phyloP scores from a whole-genome alignment of 805 yeast genomes.

The Kluyveromyces starmeri region DNA sequence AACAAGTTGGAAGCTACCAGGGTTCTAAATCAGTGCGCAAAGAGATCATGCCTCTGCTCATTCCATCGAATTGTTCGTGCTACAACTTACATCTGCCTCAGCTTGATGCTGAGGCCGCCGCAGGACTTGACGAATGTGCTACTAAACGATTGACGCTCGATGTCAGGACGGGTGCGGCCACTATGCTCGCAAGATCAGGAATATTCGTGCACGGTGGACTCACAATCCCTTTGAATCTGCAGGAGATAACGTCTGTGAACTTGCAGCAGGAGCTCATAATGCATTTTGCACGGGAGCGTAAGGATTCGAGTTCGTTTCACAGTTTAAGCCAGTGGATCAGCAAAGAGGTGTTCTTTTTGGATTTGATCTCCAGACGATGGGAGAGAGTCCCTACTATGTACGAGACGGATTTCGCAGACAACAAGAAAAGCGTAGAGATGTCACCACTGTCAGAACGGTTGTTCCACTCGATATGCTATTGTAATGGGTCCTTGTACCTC shows the following conservation, averaged over 20 bases:
- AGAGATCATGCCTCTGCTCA: constrained; percentile 50
- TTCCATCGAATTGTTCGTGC: constrained; percentile 57
- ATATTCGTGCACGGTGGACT: constrained; percentile 64
- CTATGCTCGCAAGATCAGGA: constrained; percentile 47
- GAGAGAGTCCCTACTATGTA: constrained; percentile 29
- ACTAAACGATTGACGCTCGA: constrained; percentile 49
- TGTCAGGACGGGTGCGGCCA: constrained; percentile 61
- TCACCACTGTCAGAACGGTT: constrained; percentile 32
- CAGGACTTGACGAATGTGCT: constrained; percentile 26
- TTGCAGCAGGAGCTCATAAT: constrained; percentile 33
- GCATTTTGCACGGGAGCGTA: constrained; percentile 21
- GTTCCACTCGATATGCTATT: constrained; percentile 48
- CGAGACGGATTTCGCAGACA: background rate
- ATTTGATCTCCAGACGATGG: constrained; percentile 55
- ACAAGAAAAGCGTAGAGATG: constrained; percentile 5
- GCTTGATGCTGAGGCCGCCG: constrained; percentile 12
- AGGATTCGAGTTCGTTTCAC: constrained; percentile 17
- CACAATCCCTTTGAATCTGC: constrained; percentile 45
- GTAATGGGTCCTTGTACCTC: constrained; percentile 43
- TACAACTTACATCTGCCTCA: constrained; percentile 49
- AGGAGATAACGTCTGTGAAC: constrained; percentile 32
- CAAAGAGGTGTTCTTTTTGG: constrained; percentile 53
- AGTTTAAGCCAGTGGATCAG: constrained; percentile 39
- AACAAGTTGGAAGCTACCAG: too few species aligned
- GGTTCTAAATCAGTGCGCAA: too few species aligned